Base-by-base conservation (phyloP, 768 basidiomycete species). In the Trametopsis cervina region DNA sequence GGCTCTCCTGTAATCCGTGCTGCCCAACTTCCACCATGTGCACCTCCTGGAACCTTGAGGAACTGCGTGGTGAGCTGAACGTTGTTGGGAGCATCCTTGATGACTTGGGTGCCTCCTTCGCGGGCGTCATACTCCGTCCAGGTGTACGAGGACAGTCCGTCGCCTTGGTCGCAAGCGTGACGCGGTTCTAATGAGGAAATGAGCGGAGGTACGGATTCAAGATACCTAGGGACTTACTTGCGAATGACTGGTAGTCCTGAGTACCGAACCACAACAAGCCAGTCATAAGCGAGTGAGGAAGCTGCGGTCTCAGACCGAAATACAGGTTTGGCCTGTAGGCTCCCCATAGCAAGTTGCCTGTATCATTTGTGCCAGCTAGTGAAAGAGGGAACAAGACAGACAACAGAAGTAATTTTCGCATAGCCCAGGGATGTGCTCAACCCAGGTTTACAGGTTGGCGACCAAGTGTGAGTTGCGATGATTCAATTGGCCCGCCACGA, bases 231-330 rank as follows among this genome's bases (percentile, higher is more conserved):
- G 18, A 69, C 85, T 63, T 52, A 83, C 86, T 74, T 51, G 67
- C 62, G 49, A 81, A 66, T 54, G 89, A 84, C 59, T 82, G 73
- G 60, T 80, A 96, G 66, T 95, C 78, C 33, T 89, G 82, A 6
- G 89, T 83, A 24, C 93, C 89, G 62, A 89, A 92, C 94, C 94
- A 97, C 66, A 95, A 78, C 26, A 98, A 76, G 11, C 94, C 94
- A 2, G 88, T 90, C 81, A 93, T 78, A 22, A 97, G 74, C n/a
- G 89, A 90, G 57, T 89, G 80, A 0, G 93, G 91, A 53, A 90
- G 68, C 38, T 85, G 76, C 11, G 94, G 89, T 42, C 89, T 71
- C 39, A 96, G 72, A 17, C 94, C 94, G 66, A 96, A 95, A 69
- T 98, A 98, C n/a, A 96, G 75, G 59, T 91, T 89, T 0, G 94